These are phyloP conservation scores for Fomes fomentarius DNA, from an alignment of 1,284 basidiomycete genomes.

Conservation along the genomic window DNA sequence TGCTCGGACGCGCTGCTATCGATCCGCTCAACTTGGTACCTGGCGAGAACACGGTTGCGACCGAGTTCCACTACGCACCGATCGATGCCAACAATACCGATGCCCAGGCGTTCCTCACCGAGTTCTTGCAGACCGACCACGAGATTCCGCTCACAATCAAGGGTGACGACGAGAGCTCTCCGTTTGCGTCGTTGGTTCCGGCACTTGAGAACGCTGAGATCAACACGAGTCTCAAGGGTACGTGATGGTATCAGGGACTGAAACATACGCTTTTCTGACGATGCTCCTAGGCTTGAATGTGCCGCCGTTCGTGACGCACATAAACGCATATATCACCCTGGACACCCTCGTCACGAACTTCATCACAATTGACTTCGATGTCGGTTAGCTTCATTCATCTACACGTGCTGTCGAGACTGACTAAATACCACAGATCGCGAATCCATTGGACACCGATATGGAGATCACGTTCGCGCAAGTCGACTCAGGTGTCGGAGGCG, in stretches of 20 bases:
- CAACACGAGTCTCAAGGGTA: slow-evolving; percentile 43
- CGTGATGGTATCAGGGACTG: background rate
- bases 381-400: slow-evolving; percentile 22
- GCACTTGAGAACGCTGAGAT: slow-evolving; percentile 63
- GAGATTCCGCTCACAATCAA: slow-evolving; percentile 55
- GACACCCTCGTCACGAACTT: slow-evolving; percentile 52
- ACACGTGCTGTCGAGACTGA: background rate
- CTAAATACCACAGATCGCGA: slow-evolving; percentile 32
- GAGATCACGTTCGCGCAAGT: slow-evolving; percentile 59
- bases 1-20: slow-evolving; percentile 61
- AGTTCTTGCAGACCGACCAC: slow-evolving; percentile 56
- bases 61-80: slow-evolving; percentile 74
- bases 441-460: slow-evolving; percentile 61
- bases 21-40: slow-evolving; percentile 63
- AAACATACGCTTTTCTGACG: background rate
- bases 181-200: slow-evolving; percentile 62
- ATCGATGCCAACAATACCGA: slow-evolving; percentile 64
- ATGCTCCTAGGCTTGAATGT: slow-evolving; percentile 48
- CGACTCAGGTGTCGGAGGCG: slow-evolving; percentile 54
- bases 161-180: slow-evolving; percentile 62
- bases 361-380: slow-evolving; percentile 58
- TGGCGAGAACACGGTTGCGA: slow-evolving; percentile 54
- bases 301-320: slow-evolving; percentile 45
- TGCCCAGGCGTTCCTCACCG: slow-evolving; percentile 50
- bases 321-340: slow-evolving; percentile 54